Percentiles rank a stretch among this genome's conserved stretches.
Evolutionary conservation across 495 filamentous ascomycete species (phyloP).

Genomic region (Annulohypoxylon bovei): DNA sequence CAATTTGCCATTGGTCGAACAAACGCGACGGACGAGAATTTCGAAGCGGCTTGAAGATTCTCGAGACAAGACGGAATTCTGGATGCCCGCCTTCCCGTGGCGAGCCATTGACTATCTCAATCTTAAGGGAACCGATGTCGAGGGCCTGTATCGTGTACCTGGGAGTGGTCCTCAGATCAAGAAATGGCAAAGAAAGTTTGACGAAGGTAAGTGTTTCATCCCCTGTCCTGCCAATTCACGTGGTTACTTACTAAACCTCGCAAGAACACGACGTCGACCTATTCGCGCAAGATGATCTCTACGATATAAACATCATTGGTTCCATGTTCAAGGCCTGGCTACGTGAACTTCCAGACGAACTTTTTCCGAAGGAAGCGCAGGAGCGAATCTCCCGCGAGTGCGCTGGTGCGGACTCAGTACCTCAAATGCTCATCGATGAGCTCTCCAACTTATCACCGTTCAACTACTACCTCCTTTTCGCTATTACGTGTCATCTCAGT

Average conservation of each 20-base stretch:
- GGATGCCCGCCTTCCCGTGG: slow-evolving; percentile 95
- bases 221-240: background rate
- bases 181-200: slow-evolving; percentile 87
- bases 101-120: slow-evolving; percentile 94
- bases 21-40: slow-evolving; percentile 86
- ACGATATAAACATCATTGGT: slow-evolving; percentile 93
- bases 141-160: slow-evolving; percentile 88
- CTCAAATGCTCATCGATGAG: slow-evolving; percentile 85
- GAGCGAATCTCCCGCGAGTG: slow-evolving; percentile 77
- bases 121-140: slow-evolving; percentile 87
- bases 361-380: slow-evolving; percentile 84
- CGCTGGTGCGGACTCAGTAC: slow-evolving; percentile 76
- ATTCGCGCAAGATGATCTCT: slow-evolving; percentile 81
- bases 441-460: slow-evolving; percentile 89
- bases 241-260: slow-evolving; percentile 43
- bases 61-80: slow-evolving; percentile 92
- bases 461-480: slow-evolving; percentile 96
- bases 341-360: slow-evolving; percentile 89
- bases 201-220: slow-evolving; percentile 66
- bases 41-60: slow-evolving; percentile 84
- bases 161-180: slow-evolving; percentile 85
- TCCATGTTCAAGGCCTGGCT: slow-evolving; percentile 95
- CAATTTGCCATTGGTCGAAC: slow-evolving; percentile 81
- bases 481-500: slow-evolving; percentile 92
- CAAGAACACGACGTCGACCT: slow-evolving; percentile 84